Base-by-base conservation (phyloP, 1,139 yeast species). In the Yamadazyma epiphylla region DNA sequence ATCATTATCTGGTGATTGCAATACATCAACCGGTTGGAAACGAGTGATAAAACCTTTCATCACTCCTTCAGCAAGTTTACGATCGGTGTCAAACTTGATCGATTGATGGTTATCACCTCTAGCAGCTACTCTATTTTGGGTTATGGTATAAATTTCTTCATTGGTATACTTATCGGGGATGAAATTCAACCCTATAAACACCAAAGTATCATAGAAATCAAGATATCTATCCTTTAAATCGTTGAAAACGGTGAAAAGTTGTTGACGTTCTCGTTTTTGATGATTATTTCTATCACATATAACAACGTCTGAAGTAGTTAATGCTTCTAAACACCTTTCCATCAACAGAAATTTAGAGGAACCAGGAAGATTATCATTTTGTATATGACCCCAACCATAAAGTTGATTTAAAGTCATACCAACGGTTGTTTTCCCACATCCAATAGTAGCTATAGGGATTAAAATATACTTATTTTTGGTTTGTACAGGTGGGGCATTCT, bases 71-170 rank as follows among this genome's bases (percentile, higher is more conserved):
- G 84, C 79, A 27, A 70, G 62, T 9, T 56, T 53, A 15, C 53
- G 53, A 38, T 76, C 71, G 1, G 66, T 50, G 0, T 54, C 53
- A 3, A 68, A 70, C 42, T 80, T 80, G 28, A 94, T 84, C 0
- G 94, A 76, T 53, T 88, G 96, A 51, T 94, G 99, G 43, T 86
- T 83, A 49, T 87, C 94, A 1, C 96, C 97, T 43, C 99, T 69
- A 1, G 50, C 49, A 5, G 67, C 33, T 0, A 91, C 81, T 39
- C 97, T 66, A 0, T 64, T 51, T 9, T 61, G 55, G 0, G 96
- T 85, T 1, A 80, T 40, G 3, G 60, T 43, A 74, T 77, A 68
- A 4, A 74, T 41, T 5, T 59, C 48, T 9, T 60, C 47, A 14
- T 45, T 45, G 15, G 44, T 40, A 3, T 39, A 26, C 8, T 48